Conservation (phyloP, 768 basidiomycete genomes). For the Lanmaoa rubissima region DNA sequence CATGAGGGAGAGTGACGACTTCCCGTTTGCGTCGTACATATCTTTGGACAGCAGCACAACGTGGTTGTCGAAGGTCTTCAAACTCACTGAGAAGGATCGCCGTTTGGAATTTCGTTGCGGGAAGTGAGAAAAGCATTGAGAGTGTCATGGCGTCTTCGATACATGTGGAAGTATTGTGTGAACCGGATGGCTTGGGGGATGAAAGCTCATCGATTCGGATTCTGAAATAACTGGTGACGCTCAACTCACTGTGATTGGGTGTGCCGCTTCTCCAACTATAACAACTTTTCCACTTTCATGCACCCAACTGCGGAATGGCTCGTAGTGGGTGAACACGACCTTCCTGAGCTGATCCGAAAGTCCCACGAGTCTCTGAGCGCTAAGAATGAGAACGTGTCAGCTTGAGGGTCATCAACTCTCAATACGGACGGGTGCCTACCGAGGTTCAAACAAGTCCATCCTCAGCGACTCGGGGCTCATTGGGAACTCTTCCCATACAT, state of each 20-base stretch:
- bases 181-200: slow-evolving; percentile 43
- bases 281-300: slow-evolving; percentile 51
- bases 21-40: slow-evolving; percentile 44
- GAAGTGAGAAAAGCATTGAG: slow-evolving; percentile 52
- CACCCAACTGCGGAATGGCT: slow-evolving; percentile 46
- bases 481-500: slow-evolving; percentile 7
- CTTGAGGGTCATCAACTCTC: background rate
- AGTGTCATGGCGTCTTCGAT: slow-evolving; percentile 64
- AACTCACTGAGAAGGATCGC: slow-evolving; percentile 50
- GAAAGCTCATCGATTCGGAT: background rate
- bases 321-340: slow-evolving; percentile 32
- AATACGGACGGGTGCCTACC: slow-evolving; percentile 2
- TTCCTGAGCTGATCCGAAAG: slow-evolving; percentile 19
- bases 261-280: slow-evolving; percentile 57
- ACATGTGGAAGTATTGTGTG: slow-evolving; percentile 45
- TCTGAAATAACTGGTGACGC: background rate
- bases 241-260: slow-evolving; percentile 46
- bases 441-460: slow-evolving; percentile 20
- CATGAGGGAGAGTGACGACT: slow-evolving; percentile 41
- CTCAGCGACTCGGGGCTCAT: slow-evolving; percentile 13
- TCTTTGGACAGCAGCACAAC: slow-evolving; percentile 40
- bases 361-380: slow-evolving; percentile 21
- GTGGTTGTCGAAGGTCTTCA: slow-evolving; percentile 55
- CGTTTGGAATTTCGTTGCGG: slow-evolving; percentile 45
- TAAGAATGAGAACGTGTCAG: background rate